Evolutionary conservation across 1,284 basidiomycete species (phyloP).

Genomic region (Heterobasidion irregulare): DNA sequence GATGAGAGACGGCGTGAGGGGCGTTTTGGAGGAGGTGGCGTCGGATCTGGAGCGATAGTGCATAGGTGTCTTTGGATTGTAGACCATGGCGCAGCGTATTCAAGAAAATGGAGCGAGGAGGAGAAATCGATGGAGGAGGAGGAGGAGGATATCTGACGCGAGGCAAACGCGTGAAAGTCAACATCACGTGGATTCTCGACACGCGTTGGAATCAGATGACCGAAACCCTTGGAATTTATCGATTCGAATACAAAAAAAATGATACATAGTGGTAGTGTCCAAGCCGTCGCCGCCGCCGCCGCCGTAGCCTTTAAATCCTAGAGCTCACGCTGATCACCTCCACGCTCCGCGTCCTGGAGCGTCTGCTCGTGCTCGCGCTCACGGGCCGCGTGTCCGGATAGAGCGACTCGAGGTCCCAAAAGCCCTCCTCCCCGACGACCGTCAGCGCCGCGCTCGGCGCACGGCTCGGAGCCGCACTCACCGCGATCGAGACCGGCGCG

Average conservation of each 20-base stretch:
- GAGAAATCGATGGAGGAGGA: not conserved
- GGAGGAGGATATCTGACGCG: not conserved
- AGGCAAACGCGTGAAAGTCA: constrained; percentile 1
- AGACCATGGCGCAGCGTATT: constrained; percentile 16
- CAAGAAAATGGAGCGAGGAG: not conserved
- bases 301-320: not conserved
- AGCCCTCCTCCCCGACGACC: constrained; percentile 8
- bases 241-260: not conserved
- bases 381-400: constrained; percentile 8
- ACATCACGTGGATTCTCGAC: constrained; percentile 8
- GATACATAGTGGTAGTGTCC: too few relatives aligned
- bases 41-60: constrained; percentile 59
- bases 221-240: not conserved
- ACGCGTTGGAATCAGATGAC: not conserved
- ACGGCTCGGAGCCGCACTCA: constrained; percentile 6
- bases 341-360: constrained; percentile 6
- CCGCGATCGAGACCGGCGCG: constrained; percentile 10
- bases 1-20: constrained; percentile 59
- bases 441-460: constrained; percentile 5
- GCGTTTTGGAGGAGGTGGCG: constrained; percentile 41
- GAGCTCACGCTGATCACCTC: constrained; percentile 5
- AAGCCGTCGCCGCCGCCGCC: too few relatives aligned
- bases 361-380: not conserved
- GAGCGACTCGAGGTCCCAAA: constrained; percentile 10
- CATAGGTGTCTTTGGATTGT: constrained; percentile 53